Evolutionary conservation across 129 eudicot genomes (phyloP).

Genomic region (Chrysanthemum seticuspe): DNA sequence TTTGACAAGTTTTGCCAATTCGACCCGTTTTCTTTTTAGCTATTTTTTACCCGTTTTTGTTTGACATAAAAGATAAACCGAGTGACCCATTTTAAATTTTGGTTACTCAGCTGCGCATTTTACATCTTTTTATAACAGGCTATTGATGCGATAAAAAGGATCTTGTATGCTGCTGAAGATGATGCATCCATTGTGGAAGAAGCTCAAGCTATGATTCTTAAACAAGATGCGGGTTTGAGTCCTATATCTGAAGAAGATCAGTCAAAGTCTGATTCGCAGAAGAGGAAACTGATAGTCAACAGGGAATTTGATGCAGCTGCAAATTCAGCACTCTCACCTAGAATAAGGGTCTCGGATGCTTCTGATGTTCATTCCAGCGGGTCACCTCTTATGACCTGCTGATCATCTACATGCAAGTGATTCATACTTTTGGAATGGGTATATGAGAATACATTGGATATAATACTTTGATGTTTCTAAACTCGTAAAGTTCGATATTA

Average conservation of each 20-base stretch:
- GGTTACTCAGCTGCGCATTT: no score
- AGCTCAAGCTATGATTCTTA: conserved; percentile 67
- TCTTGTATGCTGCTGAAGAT: conserved; percentile 80
- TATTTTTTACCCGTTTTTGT: no score
- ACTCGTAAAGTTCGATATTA: no score
- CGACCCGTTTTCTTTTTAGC: no score
- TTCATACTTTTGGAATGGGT: no score
- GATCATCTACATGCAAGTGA: conserved; percentile 15
- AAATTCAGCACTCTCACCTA: conserved; percentile 59
- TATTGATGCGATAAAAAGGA: conserved; percentile 69
- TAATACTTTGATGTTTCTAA: no score
- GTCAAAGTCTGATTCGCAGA: conserved; percentile 43
- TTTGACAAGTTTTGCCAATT: no score
- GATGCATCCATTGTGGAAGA: conserved; percentile 76
- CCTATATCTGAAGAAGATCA: conserved; percentile 47
- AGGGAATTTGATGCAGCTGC: conserved; percentile 81
- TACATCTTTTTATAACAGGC: no score
- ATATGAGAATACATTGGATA: neutral
- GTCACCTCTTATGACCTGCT: conserved; percentile 77
- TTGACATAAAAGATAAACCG: no score
- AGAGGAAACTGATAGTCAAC: conserved; percentile 69
- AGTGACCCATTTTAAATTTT: no score
- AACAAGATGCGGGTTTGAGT: conserved; percentile 42
- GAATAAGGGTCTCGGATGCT: conserved; percentile 76
- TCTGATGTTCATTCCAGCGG: conserved; percentile 90